phyloP scores from a whole-genome alignment of 495 filamentous ascomycete species.

The Neurospora discreta region DNA sequence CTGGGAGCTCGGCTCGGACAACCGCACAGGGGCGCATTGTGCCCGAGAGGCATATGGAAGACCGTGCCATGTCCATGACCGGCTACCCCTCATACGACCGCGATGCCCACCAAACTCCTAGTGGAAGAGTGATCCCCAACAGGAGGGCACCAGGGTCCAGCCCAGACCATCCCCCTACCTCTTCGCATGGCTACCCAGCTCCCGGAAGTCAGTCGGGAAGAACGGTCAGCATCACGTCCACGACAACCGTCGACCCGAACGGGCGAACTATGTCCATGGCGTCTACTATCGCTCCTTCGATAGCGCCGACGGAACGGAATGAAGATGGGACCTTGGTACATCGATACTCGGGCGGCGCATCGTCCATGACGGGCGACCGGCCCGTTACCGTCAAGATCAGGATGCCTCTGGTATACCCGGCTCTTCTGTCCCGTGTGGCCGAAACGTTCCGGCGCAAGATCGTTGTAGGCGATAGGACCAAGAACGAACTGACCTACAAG shows the following conservation, averaged over 20 bases:
- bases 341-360: conserved; percentile 28
- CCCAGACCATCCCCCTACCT: conserved; percentile 7
- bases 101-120: conserved; percentile 79
- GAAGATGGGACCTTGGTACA: conserved; percentile 33
- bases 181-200: conserved; percentile 14
- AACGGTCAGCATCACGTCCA: conserved; percentile 42
- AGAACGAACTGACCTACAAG: conserved; percentile 96
- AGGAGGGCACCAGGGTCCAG: conserved; percentile 32
- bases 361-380: conserved; percentile 38
- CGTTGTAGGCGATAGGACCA: conserved; percentile 69
- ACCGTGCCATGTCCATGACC: conserved; percentile 91
- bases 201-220: conserved; percentile 34
- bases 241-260: conserved; percentile 24
- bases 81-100: conserved; percentile 63
- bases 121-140: conserved; percentile 74
- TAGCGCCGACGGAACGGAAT: conserved; percentile 18
- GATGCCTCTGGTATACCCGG: conserved; percentile 83
- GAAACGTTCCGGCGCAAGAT: conserved; percentile 85
- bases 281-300: conserved; percentile 43
- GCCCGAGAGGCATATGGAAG: conserved; percentile 73
- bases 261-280: conserved; percentile 78
- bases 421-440: conserved; percentile 79
- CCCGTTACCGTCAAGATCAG: conserved; percentile 41
- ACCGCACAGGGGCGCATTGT: conserved; percentile 84
- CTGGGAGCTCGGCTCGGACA: conserved; percentile 51